Evolutionary conservation across 331 rosid species (phyloP), one percentile per base, ranked within the genome.

Genomic region (Rosa hybrid): DNA sequence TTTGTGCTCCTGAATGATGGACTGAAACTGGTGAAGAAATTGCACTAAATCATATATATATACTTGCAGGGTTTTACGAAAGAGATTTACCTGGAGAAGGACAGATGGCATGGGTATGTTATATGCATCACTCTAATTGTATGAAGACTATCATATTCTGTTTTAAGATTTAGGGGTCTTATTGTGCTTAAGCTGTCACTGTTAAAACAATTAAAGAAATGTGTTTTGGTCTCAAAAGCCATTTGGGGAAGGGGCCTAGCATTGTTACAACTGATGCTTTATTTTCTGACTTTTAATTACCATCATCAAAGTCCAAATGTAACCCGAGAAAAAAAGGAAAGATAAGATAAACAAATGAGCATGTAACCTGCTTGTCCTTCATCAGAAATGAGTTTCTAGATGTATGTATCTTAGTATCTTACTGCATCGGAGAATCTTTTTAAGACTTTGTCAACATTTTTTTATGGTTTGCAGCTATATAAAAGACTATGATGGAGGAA

Each of bases 41-140:
- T 76, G 46, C 39, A 67, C 62, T 86, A 77, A 72, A 74, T 64
- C 69, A 63, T 77, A 53, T 39, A 57, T 81, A 42, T 71, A 64
- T 65, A 39, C 80, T 77, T 86, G 84, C 87, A 95, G 99, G 99
- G 99, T 67, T 95, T 95, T 78, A 95, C 99, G 0, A 92, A 91
- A 88, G 99, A 95, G 91, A 95, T 95, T 82, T 90, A 93, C 92
- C 78, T 95, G 96, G 99, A 93, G 81, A 95, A 93, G 88, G 96
- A 93, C 73, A 81, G 97, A 80, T 93, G 99, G 99, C 99, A 95
- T 57, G 99, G 99, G 98, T 95, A 91, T 84, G 92, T 68, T 77
- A 49, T 77, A 34, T 75, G 46, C 78, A 71, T 74, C 68, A 60
- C 82, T 81, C 27, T 72, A 30, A 54, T 73, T 77, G 48, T 78